Base-by-base conservation (phyloP, 805 yeast genomes). In the Candida chilensis region DNA sequence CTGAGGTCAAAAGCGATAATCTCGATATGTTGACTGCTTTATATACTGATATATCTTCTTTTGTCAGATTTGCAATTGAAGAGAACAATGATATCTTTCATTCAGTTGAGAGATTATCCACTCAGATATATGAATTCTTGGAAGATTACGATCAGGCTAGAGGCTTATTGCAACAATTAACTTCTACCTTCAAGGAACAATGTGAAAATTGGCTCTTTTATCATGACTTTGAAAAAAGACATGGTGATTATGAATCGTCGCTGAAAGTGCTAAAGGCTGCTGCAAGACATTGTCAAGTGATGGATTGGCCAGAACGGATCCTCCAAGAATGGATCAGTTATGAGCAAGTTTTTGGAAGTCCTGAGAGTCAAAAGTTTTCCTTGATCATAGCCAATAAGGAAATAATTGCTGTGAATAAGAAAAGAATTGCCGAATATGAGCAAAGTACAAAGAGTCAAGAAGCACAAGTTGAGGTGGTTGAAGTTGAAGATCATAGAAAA, bases 261-360 rank as follows among this genome's bases (percentile, higher is more conserved):
- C 31, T 43, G 0, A 38, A 31, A 2, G 30, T 66, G 0, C 52
- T 69, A 20, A 38, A 41, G 9, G 37, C 39, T 2, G 71, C 70
- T 0, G 33, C 59, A 3, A 33, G 37, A 9, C 29, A 40, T 8
- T 40, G 53, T 1, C 36, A 32, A 10, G 25, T 31, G 1, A 31
- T 74, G 22, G 81, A 73, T 38, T 54, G 65, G 64, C 76, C 78
- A 1, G 75, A 71, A 29, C 48, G 65, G 30, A 35, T 73, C 4
- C 38, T 60, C 9, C 67, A 67, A 28, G 76, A 65, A 35, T 64
- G 67, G 50, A 27, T 55, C 9, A 41, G 53, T 3, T 64, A 45
- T 38, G 62, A 57, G 28, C 50, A 52, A 17, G 35, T 61, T 0
- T 20, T 50, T 42, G 68, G 72, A 2, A 38, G 47, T 11, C 31